Evolutionary conservation across 805 yeast species (phyloP), one percentile per base, ranked within the genome.

Genomic region (Cyberlindnera euphorbiiphila): DNA sequence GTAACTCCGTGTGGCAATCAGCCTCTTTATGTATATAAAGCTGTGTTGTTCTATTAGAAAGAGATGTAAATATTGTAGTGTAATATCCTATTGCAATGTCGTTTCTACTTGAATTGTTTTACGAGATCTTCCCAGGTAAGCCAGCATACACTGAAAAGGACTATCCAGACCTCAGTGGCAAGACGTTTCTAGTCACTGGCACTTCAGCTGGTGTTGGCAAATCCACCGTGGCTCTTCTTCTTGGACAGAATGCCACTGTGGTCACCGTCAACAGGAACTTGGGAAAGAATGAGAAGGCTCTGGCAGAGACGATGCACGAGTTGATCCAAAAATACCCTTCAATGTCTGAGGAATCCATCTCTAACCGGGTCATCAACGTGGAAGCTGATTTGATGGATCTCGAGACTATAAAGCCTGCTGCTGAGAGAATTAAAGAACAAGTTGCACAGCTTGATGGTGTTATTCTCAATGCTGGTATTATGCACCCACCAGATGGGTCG

Each of bases 391-490:
- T 65, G 36, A 39, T 58, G 29, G 77, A 74, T 47, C 53, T 74
- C 37, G 37, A 57, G 3, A 58, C 69, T 3, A 52, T 72, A 34
- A 60, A 56, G 39, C 56, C 64, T 1, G 74, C 65, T 0, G 61
- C 58, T 14, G 18, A 26, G 7, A 11, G 15, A 6, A 32, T 37
- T 21, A 14, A 13, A 5, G 5, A 7, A 11, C 7, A 34, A 10
- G 39, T 45, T 18, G 58, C 58, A 14, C 37, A 45, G 9, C 41
- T 69, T 21, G 60, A 69, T 34, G 55, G 63, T 3, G 56, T 68
- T 14, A 51, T 69, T 22, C 63, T 65, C 43, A 71, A 70, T 46
- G 73, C 73, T 8, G 72, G 71, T 18, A 61, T 70, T 4, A 65
- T 66, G 68, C 43, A 37, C 9, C 66, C 67, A 5, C 66, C 71